These are phyloP conservation scores for Trypanosoma cruzi DNA, from an alignment of 208 protist genomes.

Conservation along the genomic window DNA sequence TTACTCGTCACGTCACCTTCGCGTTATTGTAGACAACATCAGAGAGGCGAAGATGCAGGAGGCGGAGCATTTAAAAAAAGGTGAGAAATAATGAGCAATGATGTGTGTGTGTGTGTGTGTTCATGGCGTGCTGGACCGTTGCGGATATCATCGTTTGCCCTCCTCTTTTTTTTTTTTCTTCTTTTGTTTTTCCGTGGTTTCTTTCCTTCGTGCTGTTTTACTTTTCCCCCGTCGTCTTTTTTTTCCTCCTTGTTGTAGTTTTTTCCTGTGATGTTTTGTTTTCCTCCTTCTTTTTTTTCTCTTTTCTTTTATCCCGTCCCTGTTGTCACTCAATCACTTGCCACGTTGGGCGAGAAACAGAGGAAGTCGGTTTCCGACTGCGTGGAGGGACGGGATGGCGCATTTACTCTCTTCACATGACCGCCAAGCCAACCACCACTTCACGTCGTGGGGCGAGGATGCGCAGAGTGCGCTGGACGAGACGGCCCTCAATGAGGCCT, in stretches of 20 bases:
- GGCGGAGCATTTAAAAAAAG: constrained; percentile 42
- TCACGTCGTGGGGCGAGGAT: not conserved
- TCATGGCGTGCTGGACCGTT: too few relatives aligned
- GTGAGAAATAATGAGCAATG: not conserved
- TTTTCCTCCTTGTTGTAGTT: not conserved
- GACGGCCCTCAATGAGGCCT: constrained; percentile 8
- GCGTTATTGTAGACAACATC: constrained; percentile 60
- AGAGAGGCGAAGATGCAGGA: constrained; percentile 66
- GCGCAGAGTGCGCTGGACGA: constrained; percentile 2
- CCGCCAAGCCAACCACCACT: not conserved
- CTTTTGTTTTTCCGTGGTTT: not conserved
- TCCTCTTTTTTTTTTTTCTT: constrained; percentile 11
- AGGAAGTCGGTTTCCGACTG: not conserved
- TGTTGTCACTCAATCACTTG: not conserved
- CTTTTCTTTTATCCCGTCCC: not conserved
- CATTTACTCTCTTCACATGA: not conserved
- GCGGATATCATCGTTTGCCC: too few relatives aligned
- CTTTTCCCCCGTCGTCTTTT: not conserved
- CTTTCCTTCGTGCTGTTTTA: not conserved
- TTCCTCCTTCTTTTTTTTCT: not conserved
- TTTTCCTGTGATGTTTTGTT: not conserved
- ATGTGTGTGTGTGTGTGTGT: constrained; percentile 3
- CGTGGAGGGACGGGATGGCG: not conserved
- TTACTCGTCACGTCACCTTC: constrained; percentile 54
- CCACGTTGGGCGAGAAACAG: not conserved